phyloP scores from a whole-genome alignment of 2,329 filamentous ascomycete genomes.

The Cercospora beticola region DNA sequence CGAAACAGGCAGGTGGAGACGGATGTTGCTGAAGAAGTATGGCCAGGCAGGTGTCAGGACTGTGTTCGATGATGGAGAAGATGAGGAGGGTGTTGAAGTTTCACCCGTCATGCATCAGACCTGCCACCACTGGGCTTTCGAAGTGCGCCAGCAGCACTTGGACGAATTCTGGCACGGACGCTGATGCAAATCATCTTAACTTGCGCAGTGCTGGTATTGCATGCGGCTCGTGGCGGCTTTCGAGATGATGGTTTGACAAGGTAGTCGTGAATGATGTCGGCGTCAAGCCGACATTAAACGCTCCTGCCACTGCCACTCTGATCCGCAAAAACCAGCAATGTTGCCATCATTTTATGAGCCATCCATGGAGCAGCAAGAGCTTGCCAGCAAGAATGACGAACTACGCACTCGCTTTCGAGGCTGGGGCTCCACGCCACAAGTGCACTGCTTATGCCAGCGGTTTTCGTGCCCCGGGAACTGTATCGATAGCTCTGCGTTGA shows the following conservation, averaged over 20 bases:
- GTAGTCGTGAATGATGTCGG: not conserved
- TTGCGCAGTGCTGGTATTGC: too few relatives aligned
- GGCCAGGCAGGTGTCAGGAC: slow-evolving; percentile 48
- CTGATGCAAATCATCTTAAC: too few relatives aligned
- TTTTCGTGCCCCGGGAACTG: not conserved
- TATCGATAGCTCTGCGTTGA: not conserved
- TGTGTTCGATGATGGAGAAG: slow-evolving; percentile 49
- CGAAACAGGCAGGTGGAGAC: slow-evolving; percentile 52
- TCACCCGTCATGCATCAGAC: slow-evolving; percentile 59
- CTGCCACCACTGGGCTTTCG: slow-evolving; percentile 58
- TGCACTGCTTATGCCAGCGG: not conserved
- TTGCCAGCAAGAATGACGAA: not conserved
- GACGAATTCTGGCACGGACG: slow-evolving; percentile 48
- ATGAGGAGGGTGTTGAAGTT: slow-evolving; percentile 46
- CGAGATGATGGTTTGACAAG: not conserved
- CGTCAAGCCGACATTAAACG: not conserved
- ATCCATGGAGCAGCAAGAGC: not conserved
- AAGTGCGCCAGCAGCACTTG: slow-evolving; percentile 52
- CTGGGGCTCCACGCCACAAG: not conserved
- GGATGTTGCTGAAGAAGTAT: slow-evolving; percentile 55
- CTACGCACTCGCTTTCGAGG: not conserved
- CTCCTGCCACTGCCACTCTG: not conserved
- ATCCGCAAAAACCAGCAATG: not conserved
- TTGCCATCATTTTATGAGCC: not conserved
- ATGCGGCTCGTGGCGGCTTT: not conserved